A percentile compares a stretch with the other conserved stretches of the same genome.
Conservation (phyloP, 2,329 filamentous ascomycete species). For the Penicillium sp. region DNA sequence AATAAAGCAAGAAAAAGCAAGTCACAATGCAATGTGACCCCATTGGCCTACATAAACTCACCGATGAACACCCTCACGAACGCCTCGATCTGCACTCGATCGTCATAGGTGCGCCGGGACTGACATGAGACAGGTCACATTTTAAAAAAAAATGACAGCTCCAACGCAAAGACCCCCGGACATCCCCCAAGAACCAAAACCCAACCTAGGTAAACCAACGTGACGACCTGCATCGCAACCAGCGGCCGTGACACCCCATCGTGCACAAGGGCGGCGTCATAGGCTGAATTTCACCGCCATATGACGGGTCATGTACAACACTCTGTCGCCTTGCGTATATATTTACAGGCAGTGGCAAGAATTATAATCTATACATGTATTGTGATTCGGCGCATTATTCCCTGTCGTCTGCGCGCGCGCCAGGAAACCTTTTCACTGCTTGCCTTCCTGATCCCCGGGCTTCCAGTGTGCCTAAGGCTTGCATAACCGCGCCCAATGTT, state of each 20-base stretch:
- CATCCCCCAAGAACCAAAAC: neutral
- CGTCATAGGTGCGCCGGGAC: slow-evolving; percentile 6
- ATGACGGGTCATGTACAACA: slow-evolving; percentile 27
- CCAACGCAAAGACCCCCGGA: neutral
- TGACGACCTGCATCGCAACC: neutral
- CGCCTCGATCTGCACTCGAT: slow-evolving; percentile 16
- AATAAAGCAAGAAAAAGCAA: neutral
- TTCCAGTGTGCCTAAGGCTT: neutral
- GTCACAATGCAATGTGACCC: neutral
- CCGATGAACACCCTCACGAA: slow-evolving; percentile 14
- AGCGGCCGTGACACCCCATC: slow-evolving; percentile 11
- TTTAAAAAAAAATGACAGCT: slow-evolving; percentile 13
- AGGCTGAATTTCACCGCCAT: slow-evolving; percentile 31
- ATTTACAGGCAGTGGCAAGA: neutral
- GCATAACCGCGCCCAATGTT: slow-evolving; percentile 12
- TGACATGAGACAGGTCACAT: slow-evolving; percentile 28
- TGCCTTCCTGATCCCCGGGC: neutral
- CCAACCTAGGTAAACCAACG: neutral
- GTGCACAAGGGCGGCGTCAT: slow-evolving; percentile 7
- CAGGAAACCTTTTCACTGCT: neutral
- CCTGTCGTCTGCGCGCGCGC: neutral
- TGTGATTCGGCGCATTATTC: neutral
- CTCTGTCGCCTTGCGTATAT: neutral
- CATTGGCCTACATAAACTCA: slow-evolving; percentile 4
- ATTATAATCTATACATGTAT: neutral